Evolutionary conservation across 352 stramenopile species (phyloP).

Genomic region (Globisporangium splendens): DNA sequence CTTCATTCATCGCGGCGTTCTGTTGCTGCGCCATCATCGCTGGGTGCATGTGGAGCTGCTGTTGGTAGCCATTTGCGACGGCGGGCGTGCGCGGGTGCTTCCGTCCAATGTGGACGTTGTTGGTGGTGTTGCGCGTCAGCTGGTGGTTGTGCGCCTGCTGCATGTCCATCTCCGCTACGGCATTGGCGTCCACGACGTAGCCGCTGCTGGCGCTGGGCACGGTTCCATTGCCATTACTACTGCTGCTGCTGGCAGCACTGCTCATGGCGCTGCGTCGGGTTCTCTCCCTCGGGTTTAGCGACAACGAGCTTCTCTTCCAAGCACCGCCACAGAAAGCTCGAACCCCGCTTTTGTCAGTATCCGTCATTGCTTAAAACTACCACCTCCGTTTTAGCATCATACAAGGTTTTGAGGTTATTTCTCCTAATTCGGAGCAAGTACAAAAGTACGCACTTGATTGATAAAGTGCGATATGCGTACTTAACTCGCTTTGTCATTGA

Average conservation of each 20-base stretch:
- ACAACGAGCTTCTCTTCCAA: not conserved
- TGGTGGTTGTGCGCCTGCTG: conserved; percentile 10
- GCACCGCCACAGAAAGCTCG: not conserved
- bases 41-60: conserved; percentile 15
- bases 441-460: conserved; percentile 1
- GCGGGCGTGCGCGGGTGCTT: conserved; percentile 17
- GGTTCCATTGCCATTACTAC: not conserved
- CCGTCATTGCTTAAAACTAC: not conserved
- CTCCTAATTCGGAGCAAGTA: not conserved
- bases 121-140: conserved; percentile 5
- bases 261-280: not conserved
- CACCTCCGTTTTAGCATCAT: not conserved
- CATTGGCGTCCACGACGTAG: not conserved
- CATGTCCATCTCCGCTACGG: conserved; percentile 1
- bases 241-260: not conserved
- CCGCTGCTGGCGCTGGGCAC: not conserved
- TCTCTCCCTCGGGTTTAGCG: conserved; percentile 17
- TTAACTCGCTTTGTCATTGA: not conserved
- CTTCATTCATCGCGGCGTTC: conserved; percentile 7
- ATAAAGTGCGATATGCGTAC: not conserved
- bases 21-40: conserved; percentile 18
- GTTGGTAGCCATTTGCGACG: not conserved
- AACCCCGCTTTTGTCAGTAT: not conserved
- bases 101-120: conserved; percentile 9
- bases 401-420: not conserved